Base-by-base conservation (phyloP, 2,329 filamentous ascomycete genomes). In the Exophiala sideris region DNA sequence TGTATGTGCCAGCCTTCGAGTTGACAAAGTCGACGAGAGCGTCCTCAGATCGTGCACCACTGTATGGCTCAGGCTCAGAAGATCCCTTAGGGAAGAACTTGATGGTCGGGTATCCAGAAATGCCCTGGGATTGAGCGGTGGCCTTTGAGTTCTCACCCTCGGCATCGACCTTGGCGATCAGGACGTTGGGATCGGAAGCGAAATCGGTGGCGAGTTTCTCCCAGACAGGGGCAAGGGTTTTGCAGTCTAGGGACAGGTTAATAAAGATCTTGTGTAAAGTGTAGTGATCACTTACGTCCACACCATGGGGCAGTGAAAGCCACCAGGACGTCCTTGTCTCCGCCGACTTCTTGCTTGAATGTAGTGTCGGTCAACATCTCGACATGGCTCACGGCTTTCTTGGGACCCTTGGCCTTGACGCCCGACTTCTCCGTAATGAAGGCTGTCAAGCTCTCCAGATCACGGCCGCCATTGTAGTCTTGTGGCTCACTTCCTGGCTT, bases 251-350 rank as follows among this genome's bases (percentile, higher is more conserved):
- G 33, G 21, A 45, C 10, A 54, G 45, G n/a, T 56, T 63, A 63
- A 29, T 29, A 29, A 8, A 29, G 24, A 8, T 8, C 24, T 8
- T 29, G 24, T 8, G 7, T 5, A 3, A 29, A 29, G 24, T 29
- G 24, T 8, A 29, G 24, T 8, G 24, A 4, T 29, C 24, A 88
- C 91, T 75, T 83, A 97, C 94, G 92, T 72, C 92, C 92, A 75
- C 94, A 99, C 94, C 92, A 97, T 49, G 94, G 91, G 49, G 94
- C 92, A 64, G 95, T 99, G 74, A 99, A 99, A 42, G 95, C 91
- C 70, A 99, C 91, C 51, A 99, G 74, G 16, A 95, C 89, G 73
- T 95, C 80, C 81, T 95, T 91, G 60, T 95, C 89, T 48, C 84
- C 79, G 60, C 92, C 92, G 76, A 96, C 79, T 56, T 82, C 78